A percentile compares a stretch with the other conserved stretches of the same genome.
Evolutionary conservation across 805 yeast genomes (phyloP).

Genomic region (Lipomyces kockii): DNA sequence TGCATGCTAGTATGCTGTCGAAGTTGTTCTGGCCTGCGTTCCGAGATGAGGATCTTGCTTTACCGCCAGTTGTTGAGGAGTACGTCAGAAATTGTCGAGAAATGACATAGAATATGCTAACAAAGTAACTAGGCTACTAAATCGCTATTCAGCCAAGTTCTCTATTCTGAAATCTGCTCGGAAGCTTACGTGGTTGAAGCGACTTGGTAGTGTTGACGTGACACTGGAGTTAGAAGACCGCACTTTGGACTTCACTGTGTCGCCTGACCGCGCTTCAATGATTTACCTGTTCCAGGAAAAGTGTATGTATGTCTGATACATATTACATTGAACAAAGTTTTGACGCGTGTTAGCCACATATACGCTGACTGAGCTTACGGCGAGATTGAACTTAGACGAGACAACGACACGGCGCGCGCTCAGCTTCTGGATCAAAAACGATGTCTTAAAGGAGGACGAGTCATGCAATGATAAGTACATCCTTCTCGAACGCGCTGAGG

Average conservation of each 20-base stretch:
- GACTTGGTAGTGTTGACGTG: conserved; percentile 65
- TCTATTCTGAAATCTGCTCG: conserved; percentile 59
- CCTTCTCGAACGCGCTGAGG: conserved; percentile 49
- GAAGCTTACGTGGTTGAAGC: conserved; percentile 58
- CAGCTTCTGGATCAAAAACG: conserved; percentile 66
- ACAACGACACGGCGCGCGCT: conserved; percentile 50
- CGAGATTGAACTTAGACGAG: conserved; percentile 51
- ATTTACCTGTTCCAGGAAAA: conserved; percentile 54
- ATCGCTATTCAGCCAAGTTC: conserved; percentile 53
- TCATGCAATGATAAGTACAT: conserved; percentile 44
- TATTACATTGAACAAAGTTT: not conserved
- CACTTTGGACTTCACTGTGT: conserved; percentile 52
- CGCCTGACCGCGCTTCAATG: conserved; percentile 73
- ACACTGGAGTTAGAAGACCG: conserved; percentile 61
- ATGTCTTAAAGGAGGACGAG: conserved; percentile 54
- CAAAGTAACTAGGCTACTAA: conserved; percentile 43
- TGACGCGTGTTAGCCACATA: conserved; percentile 36
- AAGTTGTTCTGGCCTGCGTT: conserved; percentile 79
- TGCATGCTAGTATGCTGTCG: conserved; percentile 70
- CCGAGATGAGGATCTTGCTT: conserved; percentile 50
- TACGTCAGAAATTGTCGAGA: conserved; percentile 22
- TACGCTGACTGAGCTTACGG: conserved; percentile 46
- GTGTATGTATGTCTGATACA: conserved; percentile 2
- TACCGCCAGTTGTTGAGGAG: conserved; percentile 55
- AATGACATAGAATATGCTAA: not conserved